These are phyloP conservation scores for Lippia alba DNA, from an alignment of 305 asterid species.

Conservation along the genomic window DNA sequence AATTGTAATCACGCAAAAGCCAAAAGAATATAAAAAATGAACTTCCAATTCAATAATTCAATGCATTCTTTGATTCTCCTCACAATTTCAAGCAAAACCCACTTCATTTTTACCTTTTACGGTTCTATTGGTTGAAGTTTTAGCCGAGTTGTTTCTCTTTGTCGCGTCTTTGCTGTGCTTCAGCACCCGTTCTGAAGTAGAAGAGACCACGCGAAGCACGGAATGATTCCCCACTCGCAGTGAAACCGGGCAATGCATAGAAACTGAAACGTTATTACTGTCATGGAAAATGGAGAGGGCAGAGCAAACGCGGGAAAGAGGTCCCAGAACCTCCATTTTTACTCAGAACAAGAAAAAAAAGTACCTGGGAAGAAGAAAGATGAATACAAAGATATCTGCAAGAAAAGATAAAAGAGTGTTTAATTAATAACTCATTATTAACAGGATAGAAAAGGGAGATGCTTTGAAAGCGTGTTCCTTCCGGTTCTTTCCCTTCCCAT, in stretches of 20 bases:
- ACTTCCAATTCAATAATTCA: conserved; percentile 4
- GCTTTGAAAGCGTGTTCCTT: conserved; percentile 14
- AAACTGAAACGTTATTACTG: conserved; percentile 9
- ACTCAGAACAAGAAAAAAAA: neutral
- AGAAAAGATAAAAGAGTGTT: neutral
- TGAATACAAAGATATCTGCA: neutral
- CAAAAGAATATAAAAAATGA: neutral
- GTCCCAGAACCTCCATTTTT: conserved; percentile 44
- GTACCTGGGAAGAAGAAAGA: neutral
- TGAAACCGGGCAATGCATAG: conserved; percentile 39
- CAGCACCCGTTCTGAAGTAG: conserved; percentile 27
- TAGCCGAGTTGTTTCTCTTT: conserved; percentile 32
- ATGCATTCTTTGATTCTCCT: neutral
- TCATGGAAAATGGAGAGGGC: conserved; percentile 32
- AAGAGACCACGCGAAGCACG: conserved; percentile 33
- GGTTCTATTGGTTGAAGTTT: conserved; percentile 29
- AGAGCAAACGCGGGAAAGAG: conserved; percentile 35
- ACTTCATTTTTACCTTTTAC: conserved; percentile 37
- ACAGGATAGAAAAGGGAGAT: neutral
- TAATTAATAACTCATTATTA: neutral
- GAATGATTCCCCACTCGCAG: conserved; percentile 27
- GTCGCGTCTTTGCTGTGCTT: conserved; percentile 21
- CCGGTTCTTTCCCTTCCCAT: neutral
- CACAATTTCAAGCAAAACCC: conserved; percentile 19
- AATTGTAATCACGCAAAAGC: neutral